phyloP scores from a whole-genome alignment of 345 rosid species.

The Sonneratia caseolaris region DNA sequence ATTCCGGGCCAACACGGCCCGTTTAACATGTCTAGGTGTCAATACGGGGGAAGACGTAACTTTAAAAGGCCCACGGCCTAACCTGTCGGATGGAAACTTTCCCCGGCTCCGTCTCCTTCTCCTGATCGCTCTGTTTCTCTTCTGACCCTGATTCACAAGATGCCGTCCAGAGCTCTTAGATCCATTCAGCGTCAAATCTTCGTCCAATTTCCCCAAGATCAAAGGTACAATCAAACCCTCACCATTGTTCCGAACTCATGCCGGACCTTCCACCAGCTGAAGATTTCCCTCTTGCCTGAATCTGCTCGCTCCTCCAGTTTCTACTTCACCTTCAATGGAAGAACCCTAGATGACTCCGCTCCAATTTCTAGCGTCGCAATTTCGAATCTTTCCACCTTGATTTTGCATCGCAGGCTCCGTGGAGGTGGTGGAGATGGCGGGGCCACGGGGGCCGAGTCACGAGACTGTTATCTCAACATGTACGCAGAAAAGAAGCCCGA shows the following conservation, averaged over 20 bases:
- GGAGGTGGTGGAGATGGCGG: constrained; percentile 99
- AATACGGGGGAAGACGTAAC: too few species aligned
- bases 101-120: too few species aligned
- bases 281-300: constrained; percentile 31
- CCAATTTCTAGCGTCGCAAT: constrained; percentile 34
- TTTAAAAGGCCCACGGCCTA: too few species aligned
- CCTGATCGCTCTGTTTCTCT: too few species aligned
- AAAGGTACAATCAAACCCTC: constrained; percentile 13
- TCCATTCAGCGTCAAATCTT: constrained; percentile 25
- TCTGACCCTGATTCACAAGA: neutral
- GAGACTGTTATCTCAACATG: constrained; percentile 95
- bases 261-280: constrained; percentile 32
- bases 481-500: constrained; percentile 93
- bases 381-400: constrained; percentile 48
- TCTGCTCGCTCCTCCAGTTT: constrained; percentile 21
- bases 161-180: neutral
- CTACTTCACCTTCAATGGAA: constrained; percentile 55
- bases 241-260: constrained; percentile 35
- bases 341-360: constrained; percentile 34
- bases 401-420: constrained; percentile 38
- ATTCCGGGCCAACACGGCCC: too few species aligned
- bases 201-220: constrained; percentile 29
- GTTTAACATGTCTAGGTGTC: too few species aligned
- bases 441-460: constrained; percentile 94
- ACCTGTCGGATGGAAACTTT: too few species aligned